These are phyloP conservation scores for Colletotrichum tabaci DNA, from an alignment of 2,329 filamentous ascomycete genomes.

Conservation along the genomic window DNA sequence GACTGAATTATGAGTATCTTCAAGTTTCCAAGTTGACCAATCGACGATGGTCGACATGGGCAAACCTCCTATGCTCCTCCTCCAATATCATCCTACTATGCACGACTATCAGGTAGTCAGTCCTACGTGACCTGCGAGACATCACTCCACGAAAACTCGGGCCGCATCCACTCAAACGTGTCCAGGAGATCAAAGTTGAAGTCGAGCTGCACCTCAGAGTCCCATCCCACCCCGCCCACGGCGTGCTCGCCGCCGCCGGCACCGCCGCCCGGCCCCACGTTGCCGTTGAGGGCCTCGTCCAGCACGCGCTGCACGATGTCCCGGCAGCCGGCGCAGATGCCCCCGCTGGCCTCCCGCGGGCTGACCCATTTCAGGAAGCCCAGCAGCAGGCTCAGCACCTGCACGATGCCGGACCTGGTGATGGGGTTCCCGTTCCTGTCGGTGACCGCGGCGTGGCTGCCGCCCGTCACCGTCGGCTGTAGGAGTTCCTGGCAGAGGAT, in stretches of 20 bases:
- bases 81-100: too few relatives aligned
- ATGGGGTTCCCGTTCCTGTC: conserved; percentile 52
- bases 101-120: not conserved
- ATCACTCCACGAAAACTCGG: conserved; percentile 41
- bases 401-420: conserved; percentile 64
- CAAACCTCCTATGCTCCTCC: too few relatives aligned
- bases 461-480: conserved; percentile 48
- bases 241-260: conserved; percentile 30
- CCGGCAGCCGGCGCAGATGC: conserved; percentile 61
- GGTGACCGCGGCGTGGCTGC: not conserved
- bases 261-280: conserved; percentile 48
- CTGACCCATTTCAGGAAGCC: conserved; percentile 67
- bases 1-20: too few relatives aligned
- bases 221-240: conserved; percentile 51
- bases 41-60: too few relatives aligned
- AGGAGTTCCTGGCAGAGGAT: conserved; percentile 67
- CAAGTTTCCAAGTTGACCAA: too few relatives aligned
- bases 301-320: conserved; percentile 65
- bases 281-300: conserved; percentile 64
- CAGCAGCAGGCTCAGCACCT: conserved; percentile 65
- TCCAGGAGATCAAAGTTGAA: conserved; percentile 65
- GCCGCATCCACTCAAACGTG: conserved; percentile 63
- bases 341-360: conserved; percentile 62
- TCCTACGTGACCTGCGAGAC: not conserved
- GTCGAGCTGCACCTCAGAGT: conserved; percentile 48